Evolutionary conservation across 352 stramenopile species (phyloP).

Genomic region (Globisporangium spiculum): DNA sequence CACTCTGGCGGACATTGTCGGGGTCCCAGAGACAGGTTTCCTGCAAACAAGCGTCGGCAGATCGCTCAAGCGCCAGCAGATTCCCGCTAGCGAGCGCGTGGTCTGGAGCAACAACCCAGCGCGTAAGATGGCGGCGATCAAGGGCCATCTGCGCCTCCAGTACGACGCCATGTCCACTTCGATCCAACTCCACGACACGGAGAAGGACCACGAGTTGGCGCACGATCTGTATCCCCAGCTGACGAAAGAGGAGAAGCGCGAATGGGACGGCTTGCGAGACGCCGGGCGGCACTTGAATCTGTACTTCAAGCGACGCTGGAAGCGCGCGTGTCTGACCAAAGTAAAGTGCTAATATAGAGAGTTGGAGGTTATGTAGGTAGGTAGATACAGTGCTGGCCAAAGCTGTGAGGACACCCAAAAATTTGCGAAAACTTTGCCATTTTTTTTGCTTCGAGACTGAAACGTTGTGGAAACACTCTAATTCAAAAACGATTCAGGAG

Average conservation of each 20-base stretch:
- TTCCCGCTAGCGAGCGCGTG: slow-evolving; percentile 23
- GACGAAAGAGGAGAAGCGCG: slow-evolving; percentile 14
- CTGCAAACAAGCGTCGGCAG: slow-evolving; percentile 34
- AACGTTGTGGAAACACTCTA: too few relatives aligned
- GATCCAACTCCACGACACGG: slow-evolving; percentile 38
- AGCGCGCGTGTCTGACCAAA: slow-evolving; percentile 8
- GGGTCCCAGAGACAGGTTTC: slow-evolving; percentile 30
- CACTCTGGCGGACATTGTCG: slow-evolving; percentile 38
- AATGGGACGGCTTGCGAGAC: slow-evolving; percentile 20
- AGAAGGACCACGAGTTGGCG: slow-evolving; percentile 36
- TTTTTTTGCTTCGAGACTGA: too few relatives aligned
- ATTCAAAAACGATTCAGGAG: too few relatives aligned
- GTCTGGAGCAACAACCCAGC: slow-evolving; percentile 61
- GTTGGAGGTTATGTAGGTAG: not conserved
- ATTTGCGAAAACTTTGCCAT: too few relatives aligned
- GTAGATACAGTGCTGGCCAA: too few relatives aligned
- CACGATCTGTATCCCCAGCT: slow-evolving; percentile 31
- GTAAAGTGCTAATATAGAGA: not conserved
- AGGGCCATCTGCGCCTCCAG: slow-evolving; percentile 34
- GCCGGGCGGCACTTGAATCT: slow-evolving; percentile 35
- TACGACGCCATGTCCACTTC: slow-evolving; percentile 38
- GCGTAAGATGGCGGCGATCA: slow-evolving; percentile 37
- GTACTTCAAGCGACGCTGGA: slow-evolving; percentile 56
- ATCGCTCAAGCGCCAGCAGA: slow-evolving; percentile 40
- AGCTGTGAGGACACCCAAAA: too few relatives aligned